Evolutionary conservation across 148 eudicot genomes (phyloP).

Genomic region (Chenopodium berlandieri): DNA sequence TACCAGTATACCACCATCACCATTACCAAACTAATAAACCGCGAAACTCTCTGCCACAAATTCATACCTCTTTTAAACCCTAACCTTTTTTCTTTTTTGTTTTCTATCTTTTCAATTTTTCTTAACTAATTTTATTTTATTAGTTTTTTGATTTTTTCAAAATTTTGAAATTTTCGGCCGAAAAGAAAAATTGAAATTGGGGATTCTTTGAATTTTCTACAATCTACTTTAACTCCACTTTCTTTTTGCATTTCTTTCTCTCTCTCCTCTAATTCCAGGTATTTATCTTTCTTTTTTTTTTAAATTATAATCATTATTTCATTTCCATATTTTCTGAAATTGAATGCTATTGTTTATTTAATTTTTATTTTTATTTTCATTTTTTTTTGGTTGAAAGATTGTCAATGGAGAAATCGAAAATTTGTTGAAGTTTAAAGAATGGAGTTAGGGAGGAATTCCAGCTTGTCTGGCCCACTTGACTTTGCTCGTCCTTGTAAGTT

Average conservation of each 20-base stretch:
- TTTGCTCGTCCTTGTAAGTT: constrained; percentile 39
- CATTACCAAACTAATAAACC: no score
- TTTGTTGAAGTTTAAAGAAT: neutral
- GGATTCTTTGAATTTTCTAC: neutral
- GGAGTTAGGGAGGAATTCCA: constrained; percentile 24
- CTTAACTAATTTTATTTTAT: no score
- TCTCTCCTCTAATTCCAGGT: neutral
- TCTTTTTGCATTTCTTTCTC: neutral
- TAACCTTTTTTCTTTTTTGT: no score
- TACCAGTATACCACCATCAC: no score
- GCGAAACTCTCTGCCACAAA: no score
- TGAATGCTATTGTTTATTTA: neutral
- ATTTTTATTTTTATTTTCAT: no score
- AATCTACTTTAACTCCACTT: neutral
- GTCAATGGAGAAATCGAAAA: neutral
- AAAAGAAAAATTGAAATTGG: neutral
- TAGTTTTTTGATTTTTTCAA: neutral
- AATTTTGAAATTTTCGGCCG: neutral
- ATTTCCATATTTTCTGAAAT: no score
- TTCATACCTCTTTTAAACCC: no score
- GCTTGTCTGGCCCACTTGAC: constrained; percentile 33
- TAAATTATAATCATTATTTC: neutral
- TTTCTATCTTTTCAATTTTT: no score
- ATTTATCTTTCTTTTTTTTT: no score
- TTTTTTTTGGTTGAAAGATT: neutral